These are phyloP conservation scores for Microdochium bolleyi DNA, from an alignment of 2,329 filamentous ascomycete genomes.

Conservation along the genomic window DNA sequence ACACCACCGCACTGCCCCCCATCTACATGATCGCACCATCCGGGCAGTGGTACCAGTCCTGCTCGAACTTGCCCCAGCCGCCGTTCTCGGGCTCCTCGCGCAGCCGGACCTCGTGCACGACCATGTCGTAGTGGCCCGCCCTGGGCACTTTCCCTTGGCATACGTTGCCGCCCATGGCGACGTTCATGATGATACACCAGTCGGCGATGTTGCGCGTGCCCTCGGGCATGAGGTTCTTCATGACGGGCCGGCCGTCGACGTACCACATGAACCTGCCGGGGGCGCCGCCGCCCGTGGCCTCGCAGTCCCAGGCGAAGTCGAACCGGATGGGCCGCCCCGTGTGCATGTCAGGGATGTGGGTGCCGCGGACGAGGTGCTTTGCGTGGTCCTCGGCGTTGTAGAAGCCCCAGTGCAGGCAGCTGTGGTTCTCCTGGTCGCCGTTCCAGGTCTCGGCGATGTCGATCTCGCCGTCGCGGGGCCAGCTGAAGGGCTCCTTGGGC, in stretches of 20 bases:
- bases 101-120: slow-evolving; percentile 43
- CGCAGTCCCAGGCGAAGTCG: slow-evolving; percentile 49
- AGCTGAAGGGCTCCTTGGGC: slow-evolving; percentile 47
- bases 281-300: slow-evolving; percentile 28
- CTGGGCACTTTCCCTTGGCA: slow-evolving; percentile 40
- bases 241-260: slow-evolving; percentile 47
- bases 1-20: no score
- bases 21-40: slow-evolving; percentile 13
- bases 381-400: slow-evolving; percentile 43
- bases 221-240: slow-evolving; percentile 44
- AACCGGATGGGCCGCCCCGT: slow-evolving; percentile 36
- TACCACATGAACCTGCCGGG: slow-evolving; percentile 46
- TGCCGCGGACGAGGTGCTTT: slow-evolving; percentile 49
- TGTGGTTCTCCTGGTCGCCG: slow-evolving; percentile 44
- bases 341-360: slow-evolving; percentile 37
- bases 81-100: slow-evolving; percentile 44
- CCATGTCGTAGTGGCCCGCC: slow-evolving; percentile 48
- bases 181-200: slow-evolving; percentile 47
- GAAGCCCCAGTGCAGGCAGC: slow-evolving; percentile 52
- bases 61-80: slow-evolving; percentile 42
- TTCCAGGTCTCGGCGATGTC: slow-evolving; percentile 58
- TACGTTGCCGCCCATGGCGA: slow-evolving; percentile 56
- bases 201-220: slow-evolving; percentile 48
- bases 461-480: slow-evolving; percentile 52
- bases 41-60: slow-evolving; percentile 33